Evolutionary conservation across 192 early-diverging fungal species (phyloP).

Genomic region (Mortierella claussenii): DNA sequence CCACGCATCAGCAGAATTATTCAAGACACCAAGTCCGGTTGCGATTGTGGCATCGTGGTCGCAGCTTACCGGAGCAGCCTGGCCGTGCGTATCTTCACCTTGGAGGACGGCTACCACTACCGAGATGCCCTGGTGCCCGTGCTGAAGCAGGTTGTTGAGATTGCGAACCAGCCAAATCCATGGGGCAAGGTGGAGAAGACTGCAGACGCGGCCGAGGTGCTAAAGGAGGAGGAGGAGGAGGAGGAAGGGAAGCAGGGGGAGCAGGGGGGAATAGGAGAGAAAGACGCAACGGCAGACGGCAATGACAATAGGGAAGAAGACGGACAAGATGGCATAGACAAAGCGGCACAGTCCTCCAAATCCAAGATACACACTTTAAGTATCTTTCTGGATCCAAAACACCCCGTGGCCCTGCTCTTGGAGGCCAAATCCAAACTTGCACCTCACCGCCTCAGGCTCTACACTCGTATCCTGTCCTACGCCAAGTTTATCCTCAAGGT

Average conservation of each 20-base stretch:
- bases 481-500: slow-evolving; percentile 43
- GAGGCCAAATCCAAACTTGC: neutral
- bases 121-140: slow-evolving; percentile 19
- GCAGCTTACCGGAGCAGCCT: too few relatives aligned
- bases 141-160: slow-evolving; percentile 11
- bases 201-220: neutral
- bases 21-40: slow-evolving; percentile 17
- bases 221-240: neutral
- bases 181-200: neutral
- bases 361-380: neutral
- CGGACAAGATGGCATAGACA: neutral
- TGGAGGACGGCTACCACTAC: slow-evolving; percentile 18
- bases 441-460: neutral
- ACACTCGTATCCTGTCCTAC: slow-evolving; percentile 37
- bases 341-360: neutral
- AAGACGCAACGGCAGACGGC: neutral
- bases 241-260: neutral
- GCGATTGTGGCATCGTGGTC: slow-evolving; percentile 22
- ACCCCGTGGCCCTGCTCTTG: slow-evolving; percentile 20
- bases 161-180: neutral
- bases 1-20: slow-evolving; percentile 11
- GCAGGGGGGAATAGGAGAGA: neutral
- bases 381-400: slow-evolving; percentile 3
- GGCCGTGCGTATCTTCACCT: neutral
- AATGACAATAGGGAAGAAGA: neutral